Conservation (phyloP, 139 green algal species). For the Auxenochlorella protothecoides region DNA sequence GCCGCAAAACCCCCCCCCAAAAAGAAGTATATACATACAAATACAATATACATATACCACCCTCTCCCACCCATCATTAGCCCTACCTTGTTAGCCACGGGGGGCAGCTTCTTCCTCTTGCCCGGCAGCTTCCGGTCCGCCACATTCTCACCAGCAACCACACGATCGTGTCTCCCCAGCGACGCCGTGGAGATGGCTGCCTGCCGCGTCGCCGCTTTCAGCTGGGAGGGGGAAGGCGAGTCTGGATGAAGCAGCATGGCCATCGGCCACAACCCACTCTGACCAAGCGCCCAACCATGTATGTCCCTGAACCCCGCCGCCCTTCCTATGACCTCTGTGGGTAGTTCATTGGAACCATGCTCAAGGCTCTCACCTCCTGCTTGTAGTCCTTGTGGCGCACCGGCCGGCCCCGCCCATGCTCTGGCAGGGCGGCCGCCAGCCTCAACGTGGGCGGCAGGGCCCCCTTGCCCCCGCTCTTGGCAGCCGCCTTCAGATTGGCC, state of each 20-base stretch:
- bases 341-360: too few species aligned
- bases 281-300: too few species aligned
- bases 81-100: slow-evolving; percentile 33
- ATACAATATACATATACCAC: neutral
- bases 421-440: slow-evolving; percentile 55
- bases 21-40: neutral
- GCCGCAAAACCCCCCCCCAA: neutral
- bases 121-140: slow-evolving; percentile 30
- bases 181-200: slow-evolving; percentile 82
- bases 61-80: neutral
- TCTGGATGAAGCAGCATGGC: too few species aligned
- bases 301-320: too few species aligned
- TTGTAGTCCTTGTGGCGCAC: slow-evolving; percentile 58
- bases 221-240: slow-evolving; percentile 23
- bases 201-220: slow-evolving; percentile 49
- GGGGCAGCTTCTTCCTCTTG: slow-evolving; percentile 46
- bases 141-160: slow-evolving; percentile 48
- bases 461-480: slow-evolving; percentile 30
- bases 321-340: too few species aligned
- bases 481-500: slow-evolving; percentile 62
- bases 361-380: slow-evolving; percentile 37
- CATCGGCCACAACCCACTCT: too few species aligned
- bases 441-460: slow-evolving; percentile 61
- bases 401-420: slow-evolving; percentile 40
- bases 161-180: slow-evolving; percentile 89